Conservation (phyloP, 495 filamentous ascomycete genomes). For the Talaromyces stipitatus region DNA sequence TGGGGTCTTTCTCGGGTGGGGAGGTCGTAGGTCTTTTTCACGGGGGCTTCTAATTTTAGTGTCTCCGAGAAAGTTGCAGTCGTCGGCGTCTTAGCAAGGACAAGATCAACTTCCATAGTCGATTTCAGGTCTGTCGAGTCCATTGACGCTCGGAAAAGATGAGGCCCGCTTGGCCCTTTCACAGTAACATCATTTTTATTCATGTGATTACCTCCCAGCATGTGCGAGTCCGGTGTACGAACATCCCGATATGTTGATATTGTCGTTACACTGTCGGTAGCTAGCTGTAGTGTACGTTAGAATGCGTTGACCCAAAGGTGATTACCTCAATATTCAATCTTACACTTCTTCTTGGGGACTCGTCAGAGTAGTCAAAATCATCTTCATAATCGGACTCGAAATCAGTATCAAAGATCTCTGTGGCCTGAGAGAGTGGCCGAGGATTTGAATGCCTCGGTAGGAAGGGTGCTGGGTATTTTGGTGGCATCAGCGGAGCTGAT, state of each 20-base stretch:
- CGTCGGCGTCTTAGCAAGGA: conserved; percentile 59
- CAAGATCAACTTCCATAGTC: conserved; percentile 48
- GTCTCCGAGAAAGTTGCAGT: conserved; percentile 9
- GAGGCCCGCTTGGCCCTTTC: conserved; percentile 76
- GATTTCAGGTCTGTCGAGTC: conserved; percentile 24
- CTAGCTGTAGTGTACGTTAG: conserved; percentile 12
- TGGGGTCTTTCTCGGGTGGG: too few relatives aligned
- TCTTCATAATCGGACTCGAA: conserved; percentile 53
- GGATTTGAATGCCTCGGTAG: too few relatives aligned
- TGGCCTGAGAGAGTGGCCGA: conserved; percentile 57
- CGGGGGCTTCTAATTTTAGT: too few relatives aligned
- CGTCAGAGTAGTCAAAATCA: conserved; percentile 42
- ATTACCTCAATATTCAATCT: conserved; percentile 55
- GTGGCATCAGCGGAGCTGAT: too few relatives aligned
- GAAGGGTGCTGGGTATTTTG: too few relatives aligned
- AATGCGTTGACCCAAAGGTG: background rate
- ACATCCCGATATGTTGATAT: conserved; percentile 12
- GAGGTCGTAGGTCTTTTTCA: too few relatives aligned
- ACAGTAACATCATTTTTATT: too few relatives aligned
- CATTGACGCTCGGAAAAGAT: conserved; percentile 65
- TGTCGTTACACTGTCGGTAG: conserved; percentile 9
- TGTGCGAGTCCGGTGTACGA: conserved; percentile 12
- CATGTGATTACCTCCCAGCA: too few relatives aligned
- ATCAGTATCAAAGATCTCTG: conserved; percentile 70
- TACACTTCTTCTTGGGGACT: conserved; percentile 56